phyloP scores from a whole-genome alignment of 768 basidiomycete species.

The Grammothele lineata region DNA sequence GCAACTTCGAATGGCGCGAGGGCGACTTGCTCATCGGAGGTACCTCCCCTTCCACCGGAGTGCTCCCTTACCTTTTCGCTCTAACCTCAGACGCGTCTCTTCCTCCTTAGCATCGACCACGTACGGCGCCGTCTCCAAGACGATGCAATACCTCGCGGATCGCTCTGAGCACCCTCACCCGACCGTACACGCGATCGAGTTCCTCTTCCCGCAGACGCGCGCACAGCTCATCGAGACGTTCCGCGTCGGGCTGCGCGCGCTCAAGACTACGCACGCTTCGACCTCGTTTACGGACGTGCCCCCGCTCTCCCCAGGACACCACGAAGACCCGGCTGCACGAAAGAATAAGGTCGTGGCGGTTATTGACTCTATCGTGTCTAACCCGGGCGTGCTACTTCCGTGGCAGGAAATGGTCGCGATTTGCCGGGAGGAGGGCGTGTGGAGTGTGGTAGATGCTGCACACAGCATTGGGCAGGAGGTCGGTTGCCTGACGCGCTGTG shows the following conservation, averaged over 20 bases:
- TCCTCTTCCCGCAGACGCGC: conserved; percentile 51
- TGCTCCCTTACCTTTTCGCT: no score
- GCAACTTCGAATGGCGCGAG: conserved; percentile 62
- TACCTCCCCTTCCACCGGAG: background rate
- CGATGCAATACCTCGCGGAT: conserved; percentile 52
- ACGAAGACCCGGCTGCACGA: conserved; percentile 4
- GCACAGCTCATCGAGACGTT: conserved; percentile 51
- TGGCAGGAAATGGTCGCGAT: conserved; percentile 68
- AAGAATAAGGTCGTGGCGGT: conserved; percentile 58
- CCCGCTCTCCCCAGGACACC: conserved; percentile 3
- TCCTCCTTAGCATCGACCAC: conserved; percentile 29
- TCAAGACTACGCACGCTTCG: conserved; percentile 21
- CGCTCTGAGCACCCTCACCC: conserved; percentile 43
- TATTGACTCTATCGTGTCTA: conserved; percentile 63
- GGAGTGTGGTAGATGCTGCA: conserved; percentile 72
- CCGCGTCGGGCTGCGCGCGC: conserved; percentile 31
- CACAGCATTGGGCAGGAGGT: conserved; percentile 74
- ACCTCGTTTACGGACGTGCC: conserved; percentile 14
- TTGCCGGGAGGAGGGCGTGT: conserved; percentile 58
- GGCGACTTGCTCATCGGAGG: conserved; percentile 58
- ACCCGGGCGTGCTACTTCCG: conserved; percentile 60
- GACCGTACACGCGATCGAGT: conserved; percentile 40
- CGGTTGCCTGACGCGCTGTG: no score
- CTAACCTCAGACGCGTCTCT: no score
- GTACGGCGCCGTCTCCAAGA: conserved; percentile 50